These are phyloP conservation scores for Metschnikowia santaceciliae DNA, from an alignment of 805 yeast species.

Conservation along the genomic window DNA sequence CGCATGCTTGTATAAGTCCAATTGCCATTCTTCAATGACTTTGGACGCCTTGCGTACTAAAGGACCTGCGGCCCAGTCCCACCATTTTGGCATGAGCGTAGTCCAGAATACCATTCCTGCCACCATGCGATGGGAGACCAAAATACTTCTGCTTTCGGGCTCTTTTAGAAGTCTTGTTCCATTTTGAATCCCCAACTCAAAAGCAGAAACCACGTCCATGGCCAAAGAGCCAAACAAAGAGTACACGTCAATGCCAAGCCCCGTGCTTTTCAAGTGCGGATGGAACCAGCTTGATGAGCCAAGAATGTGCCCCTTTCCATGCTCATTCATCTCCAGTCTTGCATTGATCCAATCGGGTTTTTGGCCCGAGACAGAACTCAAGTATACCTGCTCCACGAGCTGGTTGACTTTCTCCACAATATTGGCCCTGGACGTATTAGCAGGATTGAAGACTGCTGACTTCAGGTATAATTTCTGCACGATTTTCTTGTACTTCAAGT, in stretches of 20 bases:
- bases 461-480: conserved; percentile 33
- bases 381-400: conserved; percentile 25
- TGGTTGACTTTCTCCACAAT: conserved; percentile 26
- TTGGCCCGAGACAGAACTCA: conserved; percentile 28
- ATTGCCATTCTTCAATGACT: conserved; percentile 46
- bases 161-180: conserved; percentile 44
- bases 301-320: conserved; percentile 29
- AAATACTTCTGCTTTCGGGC: conserved; percentile 35
- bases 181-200: conserved; percentile 51
- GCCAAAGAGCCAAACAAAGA: conserved; percentile 65
- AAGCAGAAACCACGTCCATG: conserved; percentile 62
- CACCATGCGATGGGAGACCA: conserved; percentile 44
- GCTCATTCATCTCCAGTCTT: conserved; percentile 26
- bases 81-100: conserved; percentile 53
- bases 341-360: conserved; percentile 35
- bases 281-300: conserved; percentile 31
- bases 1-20: conserved; percentile 30
- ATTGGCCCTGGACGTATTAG: conserved; percentile 24
- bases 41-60: conserved; percentile 35
- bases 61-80: conserved; percentile 45
- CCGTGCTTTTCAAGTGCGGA: conserved; percentile 14
- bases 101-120: conserved; percentile 66
- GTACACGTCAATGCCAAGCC: conserved; percentile 51
- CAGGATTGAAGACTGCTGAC: conserved; percentile 29
- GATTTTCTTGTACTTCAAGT: conserved; percentile 27